These are phyloP conservation scores for Kodamaea suecica DNA, from an alignment of 1,139 yeast genomes.

Conservation along the genomic window DNA sequence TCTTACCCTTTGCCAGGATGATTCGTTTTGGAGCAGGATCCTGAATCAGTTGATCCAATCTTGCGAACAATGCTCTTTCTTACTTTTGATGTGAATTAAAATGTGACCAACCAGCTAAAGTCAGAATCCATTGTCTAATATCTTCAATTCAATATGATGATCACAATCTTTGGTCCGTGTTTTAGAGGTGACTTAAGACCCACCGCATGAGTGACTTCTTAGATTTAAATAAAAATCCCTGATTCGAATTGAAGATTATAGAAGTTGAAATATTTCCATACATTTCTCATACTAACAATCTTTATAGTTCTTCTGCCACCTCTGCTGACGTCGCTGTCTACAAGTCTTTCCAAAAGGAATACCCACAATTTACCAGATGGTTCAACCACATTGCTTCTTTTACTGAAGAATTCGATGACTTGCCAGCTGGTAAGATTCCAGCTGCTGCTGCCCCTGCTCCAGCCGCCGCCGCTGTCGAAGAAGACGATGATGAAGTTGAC, in stretches of 20 bases:
- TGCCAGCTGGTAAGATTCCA: conserved; percentile 75
- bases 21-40: too few relatives aligned
- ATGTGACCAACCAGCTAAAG: too few relatives aligned
- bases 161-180: conserved; percentile 87
- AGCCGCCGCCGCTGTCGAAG: conserved; percentile 65
- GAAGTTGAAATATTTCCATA: conserved; percentile 6
- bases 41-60: too few relatives aligned
- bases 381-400: conserved; percentile 94
- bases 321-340: conserved; percentile 94
- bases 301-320: conserved; percentile 71
- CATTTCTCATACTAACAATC: conserved; percentile 24
- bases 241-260: conserved; percentile 19
- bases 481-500: conserved; percentile 87
- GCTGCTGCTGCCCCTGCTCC: conserved; percentile 34
- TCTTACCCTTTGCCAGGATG: too few relatives aligned
- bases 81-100: neutral
- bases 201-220: conserved; percentile 84
- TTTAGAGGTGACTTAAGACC: conserved; percentile 92
- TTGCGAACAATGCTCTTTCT: too few relatives aligned
- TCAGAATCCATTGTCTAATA: neutral
- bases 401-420: conserved; percentile 74
- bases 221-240: conserved; percentile 47
- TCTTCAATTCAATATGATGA: conserved; percentile 52
- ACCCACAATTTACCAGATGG: conserved; percentile 97
- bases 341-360: conserved; percentile 92